phyloP scores from a whole-genome alignment of 106 monocot genomes.

The Dendrobium officinale region DNA sequence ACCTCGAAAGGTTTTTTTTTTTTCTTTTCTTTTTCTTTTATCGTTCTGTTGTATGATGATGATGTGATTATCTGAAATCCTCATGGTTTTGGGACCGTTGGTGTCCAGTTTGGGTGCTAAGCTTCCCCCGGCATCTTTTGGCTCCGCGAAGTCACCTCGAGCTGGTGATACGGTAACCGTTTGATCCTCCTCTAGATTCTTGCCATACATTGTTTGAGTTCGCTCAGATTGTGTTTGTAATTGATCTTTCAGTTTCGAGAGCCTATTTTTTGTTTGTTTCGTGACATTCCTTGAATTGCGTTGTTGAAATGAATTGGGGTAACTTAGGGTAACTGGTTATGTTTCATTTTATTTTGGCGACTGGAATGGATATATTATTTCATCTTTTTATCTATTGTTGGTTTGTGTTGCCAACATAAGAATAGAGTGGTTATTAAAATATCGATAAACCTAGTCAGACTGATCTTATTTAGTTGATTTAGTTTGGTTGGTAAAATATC shows the following conservation, averaged over 20 bases:
- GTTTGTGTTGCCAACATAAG: not conserved
- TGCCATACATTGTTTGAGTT: not conserved
- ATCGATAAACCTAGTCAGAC: no score
- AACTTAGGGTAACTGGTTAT: not conserved
- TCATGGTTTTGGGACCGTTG: not conserved
- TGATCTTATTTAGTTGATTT: no score
- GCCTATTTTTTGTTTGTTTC: not conserved
- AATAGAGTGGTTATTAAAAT: not conserved
- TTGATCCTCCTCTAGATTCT: not conserved
- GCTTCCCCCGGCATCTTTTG: constrained; percentile 56
- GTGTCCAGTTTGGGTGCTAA: constrained; percentile 67
- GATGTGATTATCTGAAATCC: not conserved
- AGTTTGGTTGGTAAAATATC: no score
- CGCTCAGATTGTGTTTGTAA: not conserved
- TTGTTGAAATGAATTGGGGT: not conserved
- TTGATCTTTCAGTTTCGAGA: not conserved
- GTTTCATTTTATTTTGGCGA: not conserved
- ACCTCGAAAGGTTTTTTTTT: constrained; percentile 59
- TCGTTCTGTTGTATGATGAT: not conserved
- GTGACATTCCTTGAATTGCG: not conserved
- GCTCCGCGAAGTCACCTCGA: constrained; percentile 15
- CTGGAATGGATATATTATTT: not conserved
- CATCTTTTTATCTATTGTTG: not conserved
- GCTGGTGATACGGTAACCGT: constrained; percentile 24
- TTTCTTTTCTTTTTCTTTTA: not conserved